These are phyloP conservation scores for Pseudocercospora cruenta DNA, from an alignment of 2,329 filamentous ascomycete species.

Conservation along the genomic window DNA sequence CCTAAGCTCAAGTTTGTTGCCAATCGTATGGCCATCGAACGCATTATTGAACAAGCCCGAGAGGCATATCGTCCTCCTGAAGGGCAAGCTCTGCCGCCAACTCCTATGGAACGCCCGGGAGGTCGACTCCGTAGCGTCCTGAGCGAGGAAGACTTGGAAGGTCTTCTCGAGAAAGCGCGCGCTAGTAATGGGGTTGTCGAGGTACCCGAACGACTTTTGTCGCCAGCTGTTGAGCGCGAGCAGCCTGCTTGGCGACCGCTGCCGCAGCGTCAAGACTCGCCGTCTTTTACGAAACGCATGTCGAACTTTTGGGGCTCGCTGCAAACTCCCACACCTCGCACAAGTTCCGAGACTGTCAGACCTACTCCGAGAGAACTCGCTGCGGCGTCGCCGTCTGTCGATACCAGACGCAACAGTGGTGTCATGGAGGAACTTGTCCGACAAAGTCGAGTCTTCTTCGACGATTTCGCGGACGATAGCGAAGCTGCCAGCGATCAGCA, in stretches of 20 bases:
- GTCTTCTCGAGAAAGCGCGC: slow-evolving; percentile 43
- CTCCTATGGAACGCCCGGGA: slow-evolving; percentile 26
- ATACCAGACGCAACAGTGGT: slow-evolving; percentile 35
- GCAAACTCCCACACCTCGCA: slow-evolving; percentile 24
- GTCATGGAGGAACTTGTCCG: slow-evolving; percentile 50
- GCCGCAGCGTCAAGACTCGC: slow-evolving; percentile 30
- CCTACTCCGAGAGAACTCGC: slow-evolving; percentile 19
- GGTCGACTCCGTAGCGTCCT: slow-evolving; percentile 42
- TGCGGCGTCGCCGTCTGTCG: slow-evolving; percentile 18
- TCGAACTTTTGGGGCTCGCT: slow-evolving; percentile 34
- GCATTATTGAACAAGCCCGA: slow-evolving; percentile 62
- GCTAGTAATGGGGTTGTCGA: slow-evolving; percentile 36
- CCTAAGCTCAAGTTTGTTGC: slow-evolving; percentile 89
- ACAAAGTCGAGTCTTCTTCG: slow-evolving; percentile 53
- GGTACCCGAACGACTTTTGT: slow-evolving; percentile 30
- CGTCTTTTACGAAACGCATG: slow-evolving; percentile 38
- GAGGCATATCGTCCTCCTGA: slow-evolving; percentile 43
- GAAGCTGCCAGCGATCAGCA: slow-evolving; percentile 17
- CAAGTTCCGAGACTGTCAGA: slow-evolving; percentile 29
- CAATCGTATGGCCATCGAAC: slow-evolving; percentile 84
- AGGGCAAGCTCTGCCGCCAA: slow-evolving; percentile 33
- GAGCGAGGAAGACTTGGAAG: slow-evolving; percentile 52
- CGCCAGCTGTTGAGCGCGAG: slow-evolving; percentile 25
- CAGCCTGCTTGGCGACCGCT: slow-evolving; percentile 19
- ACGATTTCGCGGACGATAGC: slow-evolving; percentile 43